Conservation (phyloP, 345 rosid species). For the Brassica incana region DNA sequence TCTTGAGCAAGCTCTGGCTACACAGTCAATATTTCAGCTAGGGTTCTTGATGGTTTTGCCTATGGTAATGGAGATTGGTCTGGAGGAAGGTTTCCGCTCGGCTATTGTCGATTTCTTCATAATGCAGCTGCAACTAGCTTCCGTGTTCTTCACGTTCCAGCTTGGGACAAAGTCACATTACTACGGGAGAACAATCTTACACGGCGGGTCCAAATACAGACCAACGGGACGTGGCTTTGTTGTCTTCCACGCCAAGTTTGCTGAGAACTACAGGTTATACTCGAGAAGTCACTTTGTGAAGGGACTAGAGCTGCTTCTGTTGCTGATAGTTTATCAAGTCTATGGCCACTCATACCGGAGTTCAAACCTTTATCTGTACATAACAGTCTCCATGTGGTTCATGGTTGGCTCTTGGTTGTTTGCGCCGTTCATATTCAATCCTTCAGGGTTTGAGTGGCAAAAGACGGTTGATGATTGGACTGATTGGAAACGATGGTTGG, state of each 20-base stretch:
- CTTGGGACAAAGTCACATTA: conserved; percentile 95
- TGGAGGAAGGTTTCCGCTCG: conserved; percentile 86
- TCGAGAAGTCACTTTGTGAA: conserved; percentile 96
- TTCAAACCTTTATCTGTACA: conserved; percentile 67
- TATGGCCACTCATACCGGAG: conserved; percentile 71
- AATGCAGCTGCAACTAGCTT: conserved; percentile 94
- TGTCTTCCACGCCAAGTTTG: conserved; percentile 87
- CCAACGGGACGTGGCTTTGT: conserved; percentile 93
- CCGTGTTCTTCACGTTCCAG: conserved; percentile 94
- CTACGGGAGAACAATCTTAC: conserved; percentile 86
- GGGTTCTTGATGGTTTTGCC: conserved; percentile 83
- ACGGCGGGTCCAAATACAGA: conserved; percentile 83
- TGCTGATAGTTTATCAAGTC: conserved; percentile 64
- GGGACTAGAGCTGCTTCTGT: conserved; percentile 73
- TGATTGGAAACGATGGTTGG: conserved; percentile 98
- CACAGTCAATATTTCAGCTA: conserved; percentile 83
- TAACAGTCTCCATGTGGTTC: conserved; percentile 91
- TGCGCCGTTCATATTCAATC: conserved; percentile 91
- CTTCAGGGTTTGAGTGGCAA: conserved; percentile 98
- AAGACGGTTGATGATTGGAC: conserved; percentile 97
- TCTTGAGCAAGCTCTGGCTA: conserved; percentile 78
- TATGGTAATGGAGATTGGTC: conserved; percentile 91
- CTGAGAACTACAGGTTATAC: conserved; percentile 82
- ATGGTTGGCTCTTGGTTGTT: conserved; percentile 94
- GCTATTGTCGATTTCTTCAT: conserved; percentile 85